Conservation (phyloP, 202 grass and related monocot species). For the Elaeis oleifera region DNA sequence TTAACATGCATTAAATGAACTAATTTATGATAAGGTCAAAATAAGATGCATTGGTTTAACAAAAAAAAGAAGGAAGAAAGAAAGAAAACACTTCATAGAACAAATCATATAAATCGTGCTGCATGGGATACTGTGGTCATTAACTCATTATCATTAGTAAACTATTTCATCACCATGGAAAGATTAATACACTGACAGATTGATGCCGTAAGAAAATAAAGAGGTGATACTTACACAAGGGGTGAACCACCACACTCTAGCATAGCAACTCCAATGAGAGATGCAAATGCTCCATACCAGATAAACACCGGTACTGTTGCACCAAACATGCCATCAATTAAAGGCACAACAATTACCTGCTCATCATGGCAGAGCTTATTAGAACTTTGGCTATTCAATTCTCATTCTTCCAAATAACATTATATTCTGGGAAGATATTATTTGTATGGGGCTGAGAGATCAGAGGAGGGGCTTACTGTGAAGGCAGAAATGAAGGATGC, state of each 20-base stretch:
- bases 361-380: constrained; percentile 4
- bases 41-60: no score
- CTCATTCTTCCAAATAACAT: no score
- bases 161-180: no score
- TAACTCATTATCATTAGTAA: no score
- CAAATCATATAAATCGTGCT: background rate
- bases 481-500: constrained; percentile 84
- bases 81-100: no score
- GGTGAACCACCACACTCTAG: constrained; percentile 72
- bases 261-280: constrained; percentile 58
- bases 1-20: no score
- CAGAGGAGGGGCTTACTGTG: constrained; percentile 40
- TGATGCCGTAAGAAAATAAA: background rate
- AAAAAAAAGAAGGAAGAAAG: no score
- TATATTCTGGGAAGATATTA: no score
- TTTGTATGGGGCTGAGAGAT: no score
- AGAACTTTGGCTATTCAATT: background rate
- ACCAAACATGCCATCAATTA: constrained; percentile 77
- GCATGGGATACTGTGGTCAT: background rate
- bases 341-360: constrained; percentile 78
- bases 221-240: constrained; percentile 54
- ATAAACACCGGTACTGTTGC: constrained; percentile 50
- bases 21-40: no score
- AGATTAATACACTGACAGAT: no score
- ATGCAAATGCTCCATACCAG: constrained; percentile 64